Evolutionary conservation across 1,284 basidiomycete species (phyloP).

Genomic region (Leccinum variabile): DNA sequence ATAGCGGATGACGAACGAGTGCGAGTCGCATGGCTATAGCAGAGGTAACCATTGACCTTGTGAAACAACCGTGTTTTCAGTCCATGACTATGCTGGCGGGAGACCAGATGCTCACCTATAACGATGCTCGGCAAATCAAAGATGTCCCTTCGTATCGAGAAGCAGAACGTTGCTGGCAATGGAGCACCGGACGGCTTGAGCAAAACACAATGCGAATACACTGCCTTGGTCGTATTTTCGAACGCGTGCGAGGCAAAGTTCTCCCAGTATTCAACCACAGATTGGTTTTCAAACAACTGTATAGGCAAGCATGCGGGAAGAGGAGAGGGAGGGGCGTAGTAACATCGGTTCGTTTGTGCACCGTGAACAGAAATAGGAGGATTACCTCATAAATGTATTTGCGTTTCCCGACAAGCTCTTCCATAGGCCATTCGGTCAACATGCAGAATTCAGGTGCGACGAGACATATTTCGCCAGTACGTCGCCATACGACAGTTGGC

Average conservation of each 20-base stretch:
- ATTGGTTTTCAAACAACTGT: slow-evolving; percentile 86
- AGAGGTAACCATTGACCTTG: slow-evolving; percentile 80
- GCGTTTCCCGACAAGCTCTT: slow-evolving; percentile 76
- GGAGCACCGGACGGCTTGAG: slow-evolving; percentile 81
- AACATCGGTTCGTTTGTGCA: slow-evolving; percentile 14
- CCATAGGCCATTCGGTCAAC: slow-evolving; percentile 86
- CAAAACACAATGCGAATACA: slow-evolving; percentile 87
- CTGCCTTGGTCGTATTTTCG: slow-evolving; percentile 93
- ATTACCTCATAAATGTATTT: slow-evolving; percentile 90
- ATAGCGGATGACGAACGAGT: not conserved
- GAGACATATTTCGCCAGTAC: slow-evolving; percentile 96
- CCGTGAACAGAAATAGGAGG: slow-evolving; percentile 24
- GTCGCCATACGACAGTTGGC: slow-evolving; percentile 98
- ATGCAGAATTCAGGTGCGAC: slow-evolving; percentile 96
- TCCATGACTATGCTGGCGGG: not conserved
- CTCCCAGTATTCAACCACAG: slow-evolving; percentile 93
- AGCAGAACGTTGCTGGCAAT: slow-evolving; percentile 88
- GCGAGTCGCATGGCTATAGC: slow-evolving; percentile 42
- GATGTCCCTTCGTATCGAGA: slow-evolving; percentile 88
- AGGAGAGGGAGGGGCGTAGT: not conserved
- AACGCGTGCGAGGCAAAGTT: slow-evolving; percentile 94
- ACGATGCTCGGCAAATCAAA: slow-evolving; percentile 87
- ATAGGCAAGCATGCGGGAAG: not conserved
- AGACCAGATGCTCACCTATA: slow-evolving; percentile 56
- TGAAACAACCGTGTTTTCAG: not conserved